Percentiles rank a stretch among this genome's conserved stretches.
These are phyloP conservation scores for Puccinia brachypodii DNA, from an alignment of 1,284 basidiomycete species.

Conservation along the genomic window DNA sequence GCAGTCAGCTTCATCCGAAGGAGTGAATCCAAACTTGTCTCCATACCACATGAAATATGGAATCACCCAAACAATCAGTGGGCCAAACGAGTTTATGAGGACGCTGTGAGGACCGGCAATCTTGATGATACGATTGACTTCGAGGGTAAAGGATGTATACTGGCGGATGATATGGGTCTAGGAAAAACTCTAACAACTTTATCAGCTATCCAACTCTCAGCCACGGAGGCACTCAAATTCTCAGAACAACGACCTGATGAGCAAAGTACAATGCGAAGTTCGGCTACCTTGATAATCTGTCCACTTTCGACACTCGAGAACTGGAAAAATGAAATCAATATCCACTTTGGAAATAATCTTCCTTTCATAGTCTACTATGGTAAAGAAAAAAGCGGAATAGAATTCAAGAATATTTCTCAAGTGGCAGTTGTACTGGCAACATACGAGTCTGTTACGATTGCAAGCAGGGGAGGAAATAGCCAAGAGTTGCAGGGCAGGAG, in stretches of 20 bases:
- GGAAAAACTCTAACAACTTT: conserved; percentile 2
- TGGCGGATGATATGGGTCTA: conserved; percentile 6
- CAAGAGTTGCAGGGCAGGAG: neutral
- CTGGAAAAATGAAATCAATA: neutral
- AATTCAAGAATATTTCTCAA: neutral
- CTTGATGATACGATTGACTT: neutral
- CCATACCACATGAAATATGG: neutral
- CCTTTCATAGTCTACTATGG: neutral
- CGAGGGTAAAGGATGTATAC: neutral
- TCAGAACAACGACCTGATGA: neutral
- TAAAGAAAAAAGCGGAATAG: neutral
- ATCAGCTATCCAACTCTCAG: neutral
- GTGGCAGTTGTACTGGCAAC: neutral
- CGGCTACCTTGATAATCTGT: neutral
- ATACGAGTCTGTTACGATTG: neutral
- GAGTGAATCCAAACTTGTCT: neutral
- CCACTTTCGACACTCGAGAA: neutral
- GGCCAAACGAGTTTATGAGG: neutral
- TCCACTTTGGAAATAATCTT: neutral
- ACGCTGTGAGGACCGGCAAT: neutral
- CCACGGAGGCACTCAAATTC: neutral
- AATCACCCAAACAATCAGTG: neutral
- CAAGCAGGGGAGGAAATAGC: neutral
- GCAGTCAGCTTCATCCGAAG: neutral
- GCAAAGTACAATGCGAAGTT: neutral